Evolutionary conservation across 345 rosid genomes (phyloP).

Genomic region (Rubroshorea leprosula): DNA sequence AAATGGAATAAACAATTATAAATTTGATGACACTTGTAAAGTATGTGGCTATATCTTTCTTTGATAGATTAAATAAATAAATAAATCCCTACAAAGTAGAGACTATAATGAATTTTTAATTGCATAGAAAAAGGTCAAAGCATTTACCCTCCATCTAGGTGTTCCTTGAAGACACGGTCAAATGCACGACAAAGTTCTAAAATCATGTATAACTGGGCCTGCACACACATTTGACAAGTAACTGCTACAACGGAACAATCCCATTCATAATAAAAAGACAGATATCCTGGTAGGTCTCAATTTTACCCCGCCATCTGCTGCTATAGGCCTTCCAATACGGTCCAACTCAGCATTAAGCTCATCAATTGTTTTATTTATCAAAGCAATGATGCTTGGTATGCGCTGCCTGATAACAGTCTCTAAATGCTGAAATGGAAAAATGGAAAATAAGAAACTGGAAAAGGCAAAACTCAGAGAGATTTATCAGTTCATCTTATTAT

Average conservation of each 20-base stretch:
- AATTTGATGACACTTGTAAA: no score
- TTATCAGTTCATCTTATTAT: constrained; percentile 1
- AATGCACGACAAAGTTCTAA: constrained; percentile 95
- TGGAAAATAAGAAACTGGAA: background rate
- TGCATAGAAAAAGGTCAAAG: no score
- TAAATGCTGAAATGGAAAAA: constrained; percentile 54
- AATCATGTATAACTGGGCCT: constrained; percentile 96
- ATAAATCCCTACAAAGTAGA: no score
- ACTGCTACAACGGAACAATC: constrained; percentile 12
- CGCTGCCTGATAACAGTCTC: constrained; percentile 92
- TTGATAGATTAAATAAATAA: no score
- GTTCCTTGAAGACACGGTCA: constrained; percentile 97
- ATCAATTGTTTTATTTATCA: constrained; percentile 91
- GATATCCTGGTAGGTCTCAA: constrained; percentile 12
- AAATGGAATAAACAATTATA: no score
- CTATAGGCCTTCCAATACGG: constrained; percentile 93
- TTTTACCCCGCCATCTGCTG: constrained; percentile 96
- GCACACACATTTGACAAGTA: constrained; percentile 19
- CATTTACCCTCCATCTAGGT: constrained; percentile 97
- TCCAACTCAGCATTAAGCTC: constrained; percentile 98
- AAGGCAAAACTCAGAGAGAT: background rate
- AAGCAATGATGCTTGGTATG: constrained; percentile 92
- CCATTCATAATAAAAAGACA: constrained; percentile 13
- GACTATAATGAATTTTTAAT: no score
- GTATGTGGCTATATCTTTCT: no score